Conservation (phyloP, 352 stramenopile species). For the Globisporangium paddicum region DNA sequence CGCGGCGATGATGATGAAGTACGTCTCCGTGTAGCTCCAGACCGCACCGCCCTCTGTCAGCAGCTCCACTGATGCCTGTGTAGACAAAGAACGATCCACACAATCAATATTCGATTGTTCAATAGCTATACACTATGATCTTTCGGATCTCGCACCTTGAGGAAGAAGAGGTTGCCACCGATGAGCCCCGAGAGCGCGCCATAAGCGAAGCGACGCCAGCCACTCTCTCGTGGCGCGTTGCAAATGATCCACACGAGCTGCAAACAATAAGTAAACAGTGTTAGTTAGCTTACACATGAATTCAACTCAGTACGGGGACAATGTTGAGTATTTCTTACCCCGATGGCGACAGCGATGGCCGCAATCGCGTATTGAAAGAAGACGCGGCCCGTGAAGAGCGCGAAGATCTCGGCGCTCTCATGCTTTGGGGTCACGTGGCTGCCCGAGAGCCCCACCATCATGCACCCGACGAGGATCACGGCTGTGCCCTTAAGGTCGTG, state of each 20-base stretch:
- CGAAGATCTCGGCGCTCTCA: slow-evolving; percentile 72
- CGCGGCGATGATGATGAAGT: slow-evolving; percentile 60
- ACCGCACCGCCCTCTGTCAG: slow-evolving; percentile 65
- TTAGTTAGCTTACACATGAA: not conserved
- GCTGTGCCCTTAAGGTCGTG: slow-evolving; percentile 69
- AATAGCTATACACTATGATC: not conserved
- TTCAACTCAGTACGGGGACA: not conserved
- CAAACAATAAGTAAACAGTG: not conserved
- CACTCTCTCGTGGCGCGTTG: slow-evolving; percentile 54
- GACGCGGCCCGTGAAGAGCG: slow-evolving; percentile 60
- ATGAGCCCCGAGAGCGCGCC: slow-evolving; percentile 74
- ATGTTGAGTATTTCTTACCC: slow-evolving; percentile 29
- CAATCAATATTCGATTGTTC: not conserved
- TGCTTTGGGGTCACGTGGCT: slow-evolving; percentile 80
- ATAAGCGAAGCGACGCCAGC: slow-evolving; percentile 76
- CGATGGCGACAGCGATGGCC: slow-evolving; percentile 27
- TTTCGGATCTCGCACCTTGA: slow-evolving; percentile 48
- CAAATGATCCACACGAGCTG: slow-evolving; percentile 76
- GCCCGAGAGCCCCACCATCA: slow-evolving; percentile 71
- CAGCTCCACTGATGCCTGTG: slow-evolving; percentile 75
- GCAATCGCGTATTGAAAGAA: slow-evolving; percentile 70
- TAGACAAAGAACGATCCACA: not conserved
- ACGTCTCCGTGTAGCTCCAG: slow-evolving; percentile 65
- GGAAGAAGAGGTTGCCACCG: slow-evolving; percentile 84
- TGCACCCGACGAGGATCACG: slow-evolving; percentile 72